Base-by-base conservation (phyloP, 257 asterid species). In the Lavandula angustifolia region DNA sequence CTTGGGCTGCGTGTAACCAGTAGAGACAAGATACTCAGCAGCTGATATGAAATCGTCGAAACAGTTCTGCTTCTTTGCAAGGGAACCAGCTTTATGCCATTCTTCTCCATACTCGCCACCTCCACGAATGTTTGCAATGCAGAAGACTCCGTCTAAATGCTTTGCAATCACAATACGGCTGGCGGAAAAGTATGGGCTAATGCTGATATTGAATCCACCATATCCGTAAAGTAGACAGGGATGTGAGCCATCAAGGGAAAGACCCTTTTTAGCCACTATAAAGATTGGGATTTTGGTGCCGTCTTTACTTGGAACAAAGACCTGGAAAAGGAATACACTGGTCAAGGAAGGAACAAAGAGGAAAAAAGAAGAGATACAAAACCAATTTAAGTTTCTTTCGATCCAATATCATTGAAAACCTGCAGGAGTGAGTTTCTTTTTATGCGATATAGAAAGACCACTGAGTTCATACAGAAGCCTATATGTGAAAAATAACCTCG, bases 81-180 rank as follows among this genome's bases (percentile, higher is more conserved):
- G 95, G 5, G 92, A 50, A 60, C 97, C 99, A 58, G 88, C 87
- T 82, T 87, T 94, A 73, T 90, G 96, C 97, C 99, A 94, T 74
- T 90, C 99, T 72, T 90, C 94, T 67, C 99, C 99, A 67, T 94
- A 90, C 69, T 90, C 99, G 33, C 96, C 97, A 40, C 99, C 99
- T 37, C 99, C 99, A 41, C 99, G 95, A 75, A 94, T 89, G 70
- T 94, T 94, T 22, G 95, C 96, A 44, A 86, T 14, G 81, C 96
- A 90, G 77, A 80, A 75, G 55, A 94, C 82, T 51, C 59, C 80
- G 70, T 81, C 89, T 78, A 94, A 76, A 75, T 94, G 88, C 70
- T 78, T 87, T 57, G 82, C 80, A 7, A 87, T 69, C 75, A 88
- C 75, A 69, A 81, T 78, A 9, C 91, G 96, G 72, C 76, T 62